These are phyloP conservation scores for Colletotrichum caudatum DNA, from an alignment of 2,329 filamentous ascomycete species.

Conservation along the genomic window DNA sequence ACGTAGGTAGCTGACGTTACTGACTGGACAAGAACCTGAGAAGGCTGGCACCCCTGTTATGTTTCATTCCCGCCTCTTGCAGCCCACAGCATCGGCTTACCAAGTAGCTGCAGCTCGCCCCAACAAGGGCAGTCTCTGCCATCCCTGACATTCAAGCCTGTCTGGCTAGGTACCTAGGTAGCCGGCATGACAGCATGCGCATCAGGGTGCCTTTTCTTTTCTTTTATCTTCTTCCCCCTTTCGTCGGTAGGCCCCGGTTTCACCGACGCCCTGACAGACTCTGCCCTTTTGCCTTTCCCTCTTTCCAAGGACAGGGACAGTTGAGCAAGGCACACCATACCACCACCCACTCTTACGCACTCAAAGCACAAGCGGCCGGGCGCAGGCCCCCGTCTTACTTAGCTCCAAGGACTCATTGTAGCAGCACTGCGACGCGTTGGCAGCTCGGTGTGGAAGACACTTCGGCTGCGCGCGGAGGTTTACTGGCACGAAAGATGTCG, in stretches of 20 bases:
- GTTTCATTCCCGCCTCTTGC: constrained; percentile 39
- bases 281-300: neutral
- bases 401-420: constrained; percentile 15
- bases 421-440: constrained; percentile 1
- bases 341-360: constrained; percentile 5
- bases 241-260: constrained; percentile 44
- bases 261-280: constrained; percentile 34
- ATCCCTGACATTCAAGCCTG: constrained; percentile 30
- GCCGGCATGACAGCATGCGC: constrained; percentile 1
- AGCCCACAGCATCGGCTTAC: constrained; percentile 21
- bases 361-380: constrained; percentile 31
- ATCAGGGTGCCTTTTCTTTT: constrained; percentile 34
- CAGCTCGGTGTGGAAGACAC: neutral
- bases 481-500: constrained; percentile 2
- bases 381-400: constrained; percentile 29
- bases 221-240: neutral
- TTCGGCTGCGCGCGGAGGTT: neutral
- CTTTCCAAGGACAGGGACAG: constrained; percentile 24
- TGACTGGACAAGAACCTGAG: constrained; percentile 10
- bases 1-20: neutral
- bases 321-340: constrained; percentile 16
- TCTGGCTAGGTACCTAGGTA: constrained; percentile 10
- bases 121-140: constrained; percentile 2
- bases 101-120: constrained; percentile 15
- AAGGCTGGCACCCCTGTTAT: constrained; percentile 32